Percentiles rank a stretch among this genome's conserved stretches.
Conservation (phyloP, 306 rosid genomes). For the Vigna hirtella region DNA sequence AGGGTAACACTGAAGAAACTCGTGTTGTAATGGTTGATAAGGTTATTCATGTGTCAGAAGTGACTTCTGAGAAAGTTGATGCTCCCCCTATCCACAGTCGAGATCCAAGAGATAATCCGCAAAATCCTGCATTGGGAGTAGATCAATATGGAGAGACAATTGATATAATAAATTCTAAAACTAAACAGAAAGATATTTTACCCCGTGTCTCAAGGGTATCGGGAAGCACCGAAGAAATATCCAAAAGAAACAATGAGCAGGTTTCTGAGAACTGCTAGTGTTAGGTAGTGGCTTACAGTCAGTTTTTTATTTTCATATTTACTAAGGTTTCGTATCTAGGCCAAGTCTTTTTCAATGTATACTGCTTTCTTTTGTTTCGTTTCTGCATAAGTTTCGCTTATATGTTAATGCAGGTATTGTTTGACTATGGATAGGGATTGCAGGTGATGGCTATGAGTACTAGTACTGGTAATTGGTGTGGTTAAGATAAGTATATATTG, state of each 20-base stretch:
- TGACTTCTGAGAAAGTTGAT: conserved; percentile 58
- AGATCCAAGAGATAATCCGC: conserved; percentile 41
- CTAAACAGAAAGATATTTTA: conserved; percentile 48
- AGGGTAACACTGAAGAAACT: conserved; percentile 61
- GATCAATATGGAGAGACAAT: conserved; percentile 37
- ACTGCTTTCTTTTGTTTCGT: conserved; percentile 25
- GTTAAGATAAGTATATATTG: conserved; percentile 43
- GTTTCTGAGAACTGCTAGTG: conserved; percentile 50
- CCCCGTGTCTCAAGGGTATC: conserved; percentile 45
- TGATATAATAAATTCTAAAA: conserved; percentile 51
- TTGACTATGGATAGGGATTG: conserved; percentile 44
- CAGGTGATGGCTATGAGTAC: not conserved
- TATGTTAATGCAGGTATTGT: conserved; percentile 35
- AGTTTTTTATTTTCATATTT: not conserved
- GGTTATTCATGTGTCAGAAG: conserved; percentile 69
- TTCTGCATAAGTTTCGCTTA: conserved; percentile 6
- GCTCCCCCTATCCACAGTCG: conserved; percentile 39
- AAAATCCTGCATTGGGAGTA: conserved; percentile 34
- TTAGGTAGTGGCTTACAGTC: conserved; percentile 50
- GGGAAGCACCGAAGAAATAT: conserved; percentile 47
- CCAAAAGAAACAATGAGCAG: conserved; percentile 46
- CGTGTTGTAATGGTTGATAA: conserved; percentile 64
- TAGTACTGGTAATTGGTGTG: conserved; percentile 37
- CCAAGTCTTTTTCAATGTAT: conserved; percentile 17
- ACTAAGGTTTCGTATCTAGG: conserved; percentile 11